Evolutionary conservation across 2,329 filamentous ascomycete species (phyloP).

Genomic region (Xylaria sp.): DNA sequence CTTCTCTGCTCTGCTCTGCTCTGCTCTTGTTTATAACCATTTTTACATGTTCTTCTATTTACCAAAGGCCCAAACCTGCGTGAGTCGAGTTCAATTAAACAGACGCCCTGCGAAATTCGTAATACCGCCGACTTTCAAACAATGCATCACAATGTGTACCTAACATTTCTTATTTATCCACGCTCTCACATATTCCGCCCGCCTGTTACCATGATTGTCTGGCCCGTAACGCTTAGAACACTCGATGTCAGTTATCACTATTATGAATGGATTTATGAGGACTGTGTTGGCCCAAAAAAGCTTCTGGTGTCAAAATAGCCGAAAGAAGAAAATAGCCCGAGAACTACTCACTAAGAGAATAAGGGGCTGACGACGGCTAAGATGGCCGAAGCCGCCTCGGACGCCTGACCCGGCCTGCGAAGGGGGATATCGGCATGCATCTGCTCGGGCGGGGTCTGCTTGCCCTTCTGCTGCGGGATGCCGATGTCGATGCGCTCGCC

Average conservation of each 20-base stretch:
- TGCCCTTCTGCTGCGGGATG: conserved; percentile 68
- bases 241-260: too few relatives aligned
- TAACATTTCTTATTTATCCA: too few relatives aligned
- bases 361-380: conserved; percentile 83
- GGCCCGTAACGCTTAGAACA: too few relatives aligned
- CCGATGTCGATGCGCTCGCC: conserved; percentile 80
- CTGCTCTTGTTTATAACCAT: not conserved
- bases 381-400: conserved; percentile 82
- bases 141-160: not conserved
- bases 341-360: too few relatives aligned
- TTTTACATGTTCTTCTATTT: conserved; percentile 7
- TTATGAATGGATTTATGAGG: too few relatives aligned
- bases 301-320: too few relatives aligned
- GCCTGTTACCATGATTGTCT: conserved; percentile 88
- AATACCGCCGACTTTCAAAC: not conserved
- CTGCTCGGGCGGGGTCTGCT: conserved; percentile 54
- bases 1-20: too few relatives aligned
- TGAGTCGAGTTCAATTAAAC: not conserved
- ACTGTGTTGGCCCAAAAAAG: too few relatives aligned
- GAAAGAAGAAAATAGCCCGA: too few relatives aligned
- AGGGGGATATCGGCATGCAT: conserved; percentile 79
- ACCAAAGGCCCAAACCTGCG: not conserved
- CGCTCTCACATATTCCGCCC: conserved; percentile 69
- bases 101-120: not conserved
- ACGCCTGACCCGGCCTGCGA: conserved; percentile 78